Percentiles rank a stretch among this genome's conserved stretches.
Evolutionary conservation across 257 asterid genomes (phyloP).

Genomic region (Petunia axillaris): DNA sequence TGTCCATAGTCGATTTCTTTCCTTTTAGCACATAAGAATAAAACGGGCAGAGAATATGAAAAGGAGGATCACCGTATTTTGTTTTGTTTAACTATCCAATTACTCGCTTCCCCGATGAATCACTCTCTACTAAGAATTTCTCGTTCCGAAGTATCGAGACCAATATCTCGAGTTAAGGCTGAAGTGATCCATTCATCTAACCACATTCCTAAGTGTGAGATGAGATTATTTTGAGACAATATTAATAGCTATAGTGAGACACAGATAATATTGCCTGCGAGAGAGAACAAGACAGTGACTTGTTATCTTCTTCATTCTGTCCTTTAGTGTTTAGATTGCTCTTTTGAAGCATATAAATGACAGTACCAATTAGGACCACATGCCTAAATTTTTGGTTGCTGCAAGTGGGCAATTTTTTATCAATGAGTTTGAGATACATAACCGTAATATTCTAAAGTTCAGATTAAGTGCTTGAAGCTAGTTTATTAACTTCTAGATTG

Average conservation of each 20-base stretch:
- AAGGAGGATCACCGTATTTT: constrained; percentile 18
- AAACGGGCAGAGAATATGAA: constrained; percentile 7
- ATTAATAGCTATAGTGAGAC: constrained; percentile 6
- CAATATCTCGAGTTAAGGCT: too few species aligned
- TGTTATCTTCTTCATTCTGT: constrained; percentile 22
- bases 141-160: too few species aligned
- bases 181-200: too few species aligned
- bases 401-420: not conserved
- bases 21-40: constrained; percentile 30
- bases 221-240: constrained; percentile 25
- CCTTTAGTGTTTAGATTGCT: constrained; percentile 31
- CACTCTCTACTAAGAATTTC: too few species aligned
- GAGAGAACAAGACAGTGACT: not conserved
- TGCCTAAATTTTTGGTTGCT: not conserved
- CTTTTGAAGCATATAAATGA: not conserved
- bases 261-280: not conserved
- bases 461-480: too few species aligned
- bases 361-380: constrained; percentile 43
- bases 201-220: too few species aligned
- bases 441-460: not conserved
- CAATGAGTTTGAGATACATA: not conserved
- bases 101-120: too few species aligned
- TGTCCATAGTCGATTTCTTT: constrained; percentile 23
- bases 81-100: too few species aligned
- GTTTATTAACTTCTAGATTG: too few species aligned